These are phyloP conservation scores for Viola pubescens DNA, from an alignment of 441 rosid genomes.

Conservation along the genomic window DNA sequence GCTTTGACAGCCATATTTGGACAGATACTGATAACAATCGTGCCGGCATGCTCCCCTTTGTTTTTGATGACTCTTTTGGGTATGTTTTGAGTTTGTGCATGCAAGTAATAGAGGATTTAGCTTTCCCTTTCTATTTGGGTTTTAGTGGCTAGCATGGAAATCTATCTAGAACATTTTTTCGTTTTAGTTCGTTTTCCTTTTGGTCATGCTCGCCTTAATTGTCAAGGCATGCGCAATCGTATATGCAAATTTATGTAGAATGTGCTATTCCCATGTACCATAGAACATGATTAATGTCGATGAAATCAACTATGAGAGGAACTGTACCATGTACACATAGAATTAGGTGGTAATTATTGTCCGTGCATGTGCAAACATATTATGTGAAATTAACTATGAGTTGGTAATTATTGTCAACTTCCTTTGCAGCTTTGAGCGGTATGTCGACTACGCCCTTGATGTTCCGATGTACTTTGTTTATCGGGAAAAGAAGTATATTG, in stretches of 20 bases:
- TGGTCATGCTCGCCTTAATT: neutral
- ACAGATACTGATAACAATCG: constrained; percentile 90
- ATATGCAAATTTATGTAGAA: neutral
- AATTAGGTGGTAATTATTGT: no score
- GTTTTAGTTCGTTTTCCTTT: neutral
- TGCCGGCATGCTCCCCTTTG: constrained; percentile 93
- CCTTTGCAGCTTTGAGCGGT: constrained; percentile 85
- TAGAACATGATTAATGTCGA: no score
- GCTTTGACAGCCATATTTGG: constrained; percentile 77
- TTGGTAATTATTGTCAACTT: neutral
- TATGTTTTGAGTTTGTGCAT: constrained; percentile 26
- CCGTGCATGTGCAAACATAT: neutral
- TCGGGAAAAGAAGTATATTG: constrained; percentile 73
- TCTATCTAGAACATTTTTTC: neutral
- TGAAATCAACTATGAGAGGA: no score
- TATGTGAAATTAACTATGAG: constrained; percentile 2
- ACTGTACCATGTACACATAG: no score
- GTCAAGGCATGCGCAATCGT: neutral
- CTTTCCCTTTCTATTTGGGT: neutral
- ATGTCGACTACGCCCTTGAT: constrained; percentile 96
- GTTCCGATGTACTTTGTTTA: constrained; percentile 98
- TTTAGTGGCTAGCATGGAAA: neutral
- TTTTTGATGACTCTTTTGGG: constrained; percentile 87
- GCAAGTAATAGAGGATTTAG: neutral
- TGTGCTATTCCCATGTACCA: no score